Evolutionary conservation across 805 yeast species (phyloP), one percentile per base, ranked within the genome.

Genomic region (Wickerhamomyces bisporus): DNA sequence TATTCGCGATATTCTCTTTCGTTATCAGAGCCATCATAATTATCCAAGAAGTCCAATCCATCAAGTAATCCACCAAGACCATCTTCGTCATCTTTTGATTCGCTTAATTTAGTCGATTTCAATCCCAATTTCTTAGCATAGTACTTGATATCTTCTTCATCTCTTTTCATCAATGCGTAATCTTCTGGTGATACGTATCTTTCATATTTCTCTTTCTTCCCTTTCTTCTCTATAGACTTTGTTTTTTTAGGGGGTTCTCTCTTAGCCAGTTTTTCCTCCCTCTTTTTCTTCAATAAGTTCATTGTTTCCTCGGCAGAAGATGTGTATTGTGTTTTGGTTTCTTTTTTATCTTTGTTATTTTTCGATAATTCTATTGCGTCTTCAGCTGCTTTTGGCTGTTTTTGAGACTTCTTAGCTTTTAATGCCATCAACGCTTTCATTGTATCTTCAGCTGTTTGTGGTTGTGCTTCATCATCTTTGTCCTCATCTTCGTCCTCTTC

Each of bases 51-150:
- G 42, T 65, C 71, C 30, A 67, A 48, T 20, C 89, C 95, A 37
- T 86, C 95, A 5, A 88, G 63, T 17, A 88, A 56, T n/a, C 88
- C 94, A 32, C 85, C 95, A 34, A 88, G 66, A 2, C 81, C 74
- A 59, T 87, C 96, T 52, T 82, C 84, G 12, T 78, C 87, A 28
- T 71, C 79, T 4, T 54, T 54, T 42, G 58, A 44, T 72, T 73
- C 57, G 27, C 69, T 61, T 33, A 81, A 64, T 13, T 66, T 68
- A 38, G 69, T 71, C 0, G 77, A 75, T 45, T 78, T 78, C 48
- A 85, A 57, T 1, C 94, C 94, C 9, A 89, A 66, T 51, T 84
- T 81, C 45, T 81, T 82, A 4, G 96, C 89, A 57, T 87, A 89
- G 53, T 81, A 86, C 30, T 73, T 77, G 62, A 85, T 79, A 38